phyloP scores from a whole-genome alignment of 768 basidiomycete species.

The Steccherinum ochraceum region DNA sequence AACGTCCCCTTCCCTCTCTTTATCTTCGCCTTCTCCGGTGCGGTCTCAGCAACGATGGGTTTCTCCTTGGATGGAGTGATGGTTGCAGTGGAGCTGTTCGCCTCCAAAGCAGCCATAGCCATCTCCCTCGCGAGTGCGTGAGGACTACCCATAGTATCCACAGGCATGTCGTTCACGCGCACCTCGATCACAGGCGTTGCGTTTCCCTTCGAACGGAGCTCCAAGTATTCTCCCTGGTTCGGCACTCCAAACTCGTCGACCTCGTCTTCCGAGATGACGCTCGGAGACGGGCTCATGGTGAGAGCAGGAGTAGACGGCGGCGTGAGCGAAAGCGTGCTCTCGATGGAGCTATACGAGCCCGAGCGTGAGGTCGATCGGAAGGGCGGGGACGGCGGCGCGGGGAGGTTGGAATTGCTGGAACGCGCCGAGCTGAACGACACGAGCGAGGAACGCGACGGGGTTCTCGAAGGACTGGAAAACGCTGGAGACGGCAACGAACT shows the following conservation, averaged over 20 bases:
- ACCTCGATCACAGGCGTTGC: conserved; percentile 4
- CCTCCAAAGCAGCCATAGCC: conserved; percentile 1
- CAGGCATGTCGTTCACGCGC: conserved; percentile 14
- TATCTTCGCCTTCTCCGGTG: neutral
- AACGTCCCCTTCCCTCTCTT: conserved; percentile 8
- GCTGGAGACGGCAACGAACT: no score
- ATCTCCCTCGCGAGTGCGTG: neutral
- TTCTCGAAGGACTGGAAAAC: neutral
- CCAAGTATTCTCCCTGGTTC: neutral
- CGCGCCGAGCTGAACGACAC: neutral
- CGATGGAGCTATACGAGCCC: conserved; percentile 1
- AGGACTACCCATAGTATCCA: conserved; percentile 11
- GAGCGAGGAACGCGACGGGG: neutral
- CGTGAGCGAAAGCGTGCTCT: neutral
- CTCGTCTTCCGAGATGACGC: conserved; percentile 2
- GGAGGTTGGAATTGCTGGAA: neutral
- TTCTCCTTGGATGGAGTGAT: neutral
- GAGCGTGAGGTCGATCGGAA: neutral
- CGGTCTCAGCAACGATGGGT: neutral
- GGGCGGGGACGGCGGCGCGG: neutral
- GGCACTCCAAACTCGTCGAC: conserved; percentile 11
- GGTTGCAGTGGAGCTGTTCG: neutral
- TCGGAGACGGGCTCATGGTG: neutral
- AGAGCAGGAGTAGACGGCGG: neutral
- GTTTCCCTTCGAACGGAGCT: neutral